Evolutionary conservation across 2,329 filamentous ascomycete species (phyloP).

Genomic region (Bipolaris gigantea): DNA sequence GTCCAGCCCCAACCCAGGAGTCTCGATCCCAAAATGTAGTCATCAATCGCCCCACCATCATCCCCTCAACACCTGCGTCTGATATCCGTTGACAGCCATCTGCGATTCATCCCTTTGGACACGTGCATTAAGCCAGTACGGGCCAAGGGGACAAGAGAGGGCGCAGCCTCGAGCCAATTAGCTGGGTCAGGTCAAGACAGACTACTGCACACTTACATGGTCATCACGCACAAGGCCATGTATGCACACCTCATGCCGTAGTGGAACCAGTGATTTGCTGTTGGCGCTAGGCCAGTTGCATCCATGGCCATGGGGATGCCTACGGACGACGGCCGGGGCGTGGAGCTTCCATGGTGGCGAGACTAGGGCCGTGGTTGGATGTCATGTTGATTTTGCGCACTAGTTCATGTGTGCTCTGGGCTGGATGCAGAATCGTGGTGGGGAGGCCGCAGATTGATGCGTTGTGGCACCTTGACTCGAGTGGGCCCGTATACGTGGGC

Average conservation of each 20-base stretch:
- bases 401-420: conserved; percentile 19
- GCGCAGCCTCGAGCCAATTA: not conserved
- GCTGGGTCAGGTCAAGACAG: conserved; percentile 15
- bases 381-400: conserved; percentile 14
- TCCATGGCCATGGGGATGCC: conserved; percentile 16
- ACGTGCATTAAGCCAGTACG: conserved; percentile 4
- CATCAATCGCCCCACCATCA: conserved; percentile 18
- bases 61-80: conserved; percentile 18
- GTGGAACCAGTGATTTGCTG: conserved; percentile 25
- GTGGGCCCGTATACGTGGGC: conserved; percentile 18
- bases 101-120: conserved; percentile 13
- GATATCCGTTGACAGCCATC: conserved; percentile 18
- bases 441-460: conserved; percentile 18
- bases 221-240: conserved; percentile 19
- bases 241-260: conserved; percentile 23
- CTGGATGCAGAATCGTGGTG: conserved; percentile 16
- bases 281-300: conserved; percentile 13
- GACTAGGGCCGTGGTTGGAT: conserved; percentile 20
- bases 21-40: conserved; percentile 32
- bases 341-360: conserved; percentile 14
- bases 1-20: conserved; percentile 17
- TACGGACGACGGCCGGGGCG: conserved; percentile 13
- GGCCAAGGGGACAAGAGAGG: conserved; percentile 3
- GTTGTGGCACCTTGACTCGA: conserved; percentile 22
- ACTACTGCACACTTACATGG: conserved; percentile 28